Conservation (phyloP, 1,139 yeast species). For the Protomyces pachydermus region DNA sequence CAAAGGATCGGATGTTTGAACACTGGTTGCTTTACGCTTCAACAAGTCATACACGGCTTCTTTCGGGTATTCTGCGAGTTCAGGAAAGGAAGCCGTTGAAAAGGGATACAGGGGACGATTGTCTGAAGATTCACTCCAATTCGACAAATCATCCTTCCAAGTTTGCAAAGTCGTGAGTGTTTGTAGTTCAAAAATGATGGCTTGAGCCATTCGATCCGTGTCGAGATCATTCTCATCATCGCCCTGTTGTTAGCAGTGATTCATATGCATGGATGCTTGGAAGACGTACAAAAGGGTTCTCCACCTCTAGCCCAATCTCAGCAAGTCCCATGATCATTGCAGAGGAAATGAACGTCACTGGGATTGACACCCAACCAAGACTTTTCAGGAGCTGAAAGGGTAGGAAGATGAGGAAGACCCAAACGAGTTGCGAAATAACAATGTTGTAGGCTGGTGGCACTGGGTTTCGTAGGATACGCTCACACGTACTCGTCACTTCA, state of each 20-base stretch:
- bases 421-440: slow-evolving; percentile 31
- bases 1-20: neutral
- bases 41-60: neutral
- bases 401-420: slow-evolving; percentile 31
- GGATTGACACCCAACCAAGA: slow-evolving; percentile 31
- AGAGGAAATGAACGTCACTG: slow-evolving; percentile 30
- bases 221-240: slow-evolving; percentile 16
- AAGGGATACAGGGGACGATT: neutral
- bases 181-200: neutral
- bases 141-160: neutral
- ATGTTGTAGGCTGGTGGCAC: slow-evolving; percentile 32
- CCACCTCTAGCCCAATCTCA: slow-evolving; percentile 32
- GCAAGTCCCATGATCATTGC: slow-evolving; percentile 32
- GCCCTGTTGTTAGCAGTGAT: slow-evolving; percentile 2
- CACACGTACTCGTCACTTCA: slow-evolving; percentile 9
- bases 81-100: neutral
- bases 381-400: slow-evolving; percentile 30
- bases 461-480: slow-evolving; percentile 32
- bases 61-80: neutral
- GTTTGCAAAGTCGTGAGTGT: neutral
- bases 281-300: slow-evolving; percentile 32
- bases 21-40: neutral
- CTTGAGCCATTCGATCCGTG: neutral
- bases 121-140: neutral
- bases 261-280: slow-evolving; percentile 25